Evolutionary conservation across 108 stramenopile genomes (phyloP), one percentile per base, ranked within the genome.

Genomic region (Skeletonema tropicum): DNA sequence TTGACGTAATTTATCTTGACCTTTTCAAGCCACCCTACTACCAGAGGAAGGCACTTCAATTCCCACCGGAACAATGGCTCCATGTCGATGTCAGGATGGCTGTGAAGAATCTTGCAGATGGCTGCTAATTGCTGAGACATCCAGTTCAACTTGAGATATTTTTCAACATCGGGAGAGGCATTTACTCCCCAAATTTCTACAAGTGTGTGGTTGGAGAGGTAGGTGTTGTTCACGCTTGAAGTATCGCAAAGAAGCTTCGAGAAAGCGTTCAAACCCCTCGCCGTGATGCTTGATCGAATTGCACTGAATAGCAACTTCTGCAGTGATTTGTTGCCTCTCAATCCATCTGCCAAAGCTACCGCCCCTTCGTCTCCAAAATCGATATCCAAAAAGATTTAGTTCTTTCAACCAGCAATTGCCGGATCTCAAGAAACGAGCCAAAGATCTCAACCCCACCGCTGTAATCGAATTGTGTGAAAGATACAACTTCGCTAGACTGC

Each of bases 161-260:
- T 0, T 49, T 6, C 17, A 5, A 49, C 6, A 48, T 48, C 48
- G 1, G 3, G 0, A 48, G 17, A 19, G 10, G 15, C 15, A 12
- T n/a, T n/a, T n/a, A 15, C 15, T 1, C 26, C 1, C 26, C 26
- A 29, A 29, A 2, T 29, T 2, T 2, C 26, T 1, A 2, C 2
- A 29, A 17, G 19, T 15, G 66, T 49, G 66, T 66, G 66, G 14
- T 66, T 66, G 45, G 66, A 66, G n/a, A 66, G 66, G 7, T 58
- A 66, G 66, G 66, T 67, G 17, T 58, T 67, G 49, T 66, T 67
- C 6, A 10, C 9, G 49, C n/a, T 67, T 6, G 66, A 60, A 57
- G 66, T 67, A 67, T 67, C 66, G 13, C 66, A 67, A 0, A 67
- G 66, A 5, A 67, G 25, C 60, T 7, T 36, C 3, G 60, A 61